Percentiles rank a stretch among this genome's conserved stretches.
phyloP scores from a whole-genome alignment of 2,329 filamentous ascomycete genomes.

The Periglandula ipomoeae region DNA sequence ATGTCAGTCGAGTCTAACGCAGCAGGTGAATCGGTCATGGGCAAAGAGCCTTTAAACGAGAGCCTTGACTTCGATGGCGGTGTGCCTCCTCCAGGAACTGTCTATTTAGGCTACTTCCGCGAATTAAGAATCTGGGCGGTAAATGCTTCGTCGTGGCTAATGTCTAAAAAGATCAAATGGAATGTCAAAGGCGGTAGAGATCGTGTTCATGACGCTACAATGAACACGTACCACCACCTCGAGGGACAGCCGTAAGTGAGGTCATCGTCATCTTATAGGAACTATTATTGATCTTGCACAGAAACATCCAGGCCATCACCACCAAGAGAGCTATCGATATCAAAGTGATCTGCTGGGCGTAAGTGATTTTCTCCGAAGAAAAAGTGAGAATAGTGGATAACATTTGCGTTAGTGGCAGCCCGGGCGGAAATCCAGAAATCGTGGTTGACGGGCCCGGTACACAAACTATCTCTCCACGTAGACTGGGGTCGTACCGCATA shows the following conservation, averaged over 20 bases:
- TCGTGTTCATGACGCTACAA: conserved; percentile 1
- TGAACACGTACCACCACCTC: conserved; percentile 7
- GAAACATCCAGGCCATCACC: not conserved
- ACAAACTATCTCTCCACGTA: not conserved
- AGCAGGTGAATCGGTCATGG: too few species aligned
- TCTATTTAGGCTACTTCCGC: too few species aligned
- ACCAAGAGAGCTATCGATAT: not conserved
- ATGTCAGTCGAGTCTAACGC: too few species aligned
- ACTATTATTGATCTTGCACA: not conserved
- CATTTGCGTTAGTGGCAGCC: not conserved
- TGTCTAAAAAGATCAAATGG: conserved; percentile 9
- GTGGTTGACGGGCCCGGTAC: not conserved
- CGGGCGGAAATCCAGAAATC: not conserved
- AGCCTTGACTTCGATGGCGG: too few species aligned
- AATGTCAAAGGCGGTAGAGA: conserved; percentile 7
- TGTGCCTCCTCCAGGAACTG: too few species aligned
- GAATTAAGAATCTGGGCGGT: too few species aligned
- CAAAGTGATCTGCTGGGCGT: not conserved
- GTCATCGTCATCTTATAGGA: too few species aligned
- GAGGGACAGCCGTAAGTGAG: conserved; percentile 6
- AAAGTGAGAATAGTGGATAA: too few species aligned
- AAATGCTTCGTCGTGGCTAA: too few species aligned
- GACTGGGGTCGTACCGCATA: not conserved
- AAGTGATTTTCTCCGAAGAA: too few species aligned
- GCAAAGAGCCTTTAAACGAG: too few species aligned